Percentiles rank a stretch among this genome's conserved stretches.
These are phyloP conservation scores for Odontarrhena argentea DNA, from an alignment of 345 rosid species.

Conservation along the genomic window DNA sequence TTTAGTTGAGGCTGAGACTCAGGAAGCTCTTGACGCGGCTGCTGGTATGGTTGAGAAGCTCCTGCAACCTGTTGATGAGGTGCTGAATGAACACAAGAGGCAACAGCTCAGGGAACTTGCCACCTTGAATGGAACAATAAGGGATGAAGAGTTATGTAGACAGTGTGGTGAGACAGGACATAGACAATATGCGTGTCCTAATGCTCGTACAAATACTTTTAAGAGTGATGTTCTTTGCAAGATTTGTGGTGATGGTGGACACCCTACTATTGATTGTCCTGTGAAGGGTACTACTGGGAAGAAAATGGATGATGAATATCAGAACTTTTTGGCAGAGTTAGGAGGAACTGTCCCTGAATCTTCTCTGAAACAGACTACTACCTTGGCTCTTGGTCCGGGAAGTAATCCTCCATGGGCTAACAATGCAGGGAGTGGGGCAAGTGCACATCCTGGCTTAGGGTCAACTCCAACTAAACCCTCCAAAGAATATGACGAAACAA, in stretches of 20 bases:
- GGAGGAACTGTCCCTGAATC: slow-evolving; percentile 94
- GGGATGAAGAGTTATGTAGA: slow-evolving; percentile 96
- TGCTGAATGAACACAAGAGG: slow-evolving; percentile 95
- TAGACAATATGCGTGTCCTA: slow-evolving; percentile 81
- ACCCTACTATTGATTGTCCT: slow-evolving; percentile 97
- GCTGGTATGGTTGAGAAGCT: slow-evolving; percentile 98
- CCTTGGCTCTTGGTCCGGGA: slow-evolving; percentile 70
- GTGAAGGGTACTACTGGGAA: slow-evolving; percentile 89
- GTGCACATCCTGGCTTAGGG: slow-evolving; percentile 87
- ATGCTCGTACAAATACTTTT: slow-evolving; percentile 81
- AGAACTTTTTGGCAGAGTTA: slow-evolving; percentile 90
- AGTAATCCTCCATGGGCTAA: slow-evolving; percentile 91
- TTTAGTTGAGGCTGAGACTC: slow-evolving; percentile 93
- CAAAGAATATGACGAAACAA: slow-evolving; percentile 90
- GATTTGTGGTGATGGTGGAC: slow-evolving; percentile 99
- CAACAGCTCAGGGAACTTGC: slow-evolving; percentile 98
- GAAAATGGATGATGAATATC: slow-evolving; percentile 99
- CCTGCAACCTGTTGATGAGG: slow-evolving; percentile 97
- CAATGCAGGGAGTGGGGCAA: slow-evolving; percentile 56
- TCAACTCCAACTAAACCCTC: slow-evolving; percentile 58
- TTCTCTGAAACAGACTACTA: slow-evolving; percentile 63
- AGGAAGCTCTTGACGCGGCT: slow-evolving; percentile 88
- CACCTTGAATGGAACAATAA: slow-evolving; percentile 91
- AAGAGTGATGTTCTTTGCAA: slow-evolving; percentile 97
- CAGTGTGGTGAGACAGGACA: slow-evolving; percentile 96